Conservation (phyloP, 441 rosid genomes). For the Euphorbia schlechtendalii region DNA sequence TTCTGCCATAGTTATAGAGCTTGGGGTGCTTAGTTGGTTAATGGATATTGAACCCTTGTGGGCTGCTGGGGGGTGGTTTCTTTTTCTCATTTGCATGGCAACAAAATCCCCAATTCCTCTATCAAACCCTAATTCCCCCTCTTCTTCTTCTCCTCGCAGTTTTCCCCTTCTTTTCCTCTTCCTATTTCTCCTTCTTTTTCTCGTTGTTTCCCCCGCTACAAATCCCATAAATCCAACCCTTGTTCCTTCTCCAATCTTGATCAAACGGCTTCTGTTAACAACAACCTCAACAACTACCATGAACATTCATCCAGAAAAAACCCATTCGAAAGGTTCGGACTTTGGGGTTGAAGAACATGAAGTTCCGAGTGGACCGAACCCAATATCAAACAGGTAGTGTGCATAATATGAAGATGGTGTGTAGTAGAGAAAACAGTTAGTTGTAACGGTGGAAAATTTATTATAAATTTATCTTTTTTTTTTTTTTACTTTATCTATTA, state of each 20-base stretch:
- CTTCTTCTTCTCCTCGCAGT: conserved; percentile 28
- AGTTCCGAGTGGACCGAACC: conserved; percentile 96
- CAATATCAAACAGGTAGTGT: conserved; percentile 61
- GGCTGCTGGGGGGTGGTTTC: conserved; percentile 82
- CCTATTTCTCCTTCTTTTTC: conserved; percentile 37
- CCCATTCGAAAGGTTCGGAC: conserved; percentile 20
- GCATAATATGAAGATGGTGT: neutral
- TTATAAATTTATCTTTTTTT: conserved; percentile 25
- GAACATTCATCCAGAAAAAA: conserved; percentile 37
- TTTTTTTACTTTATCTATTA: no score
- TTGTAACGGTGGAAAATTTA: conserved; percentile 15
- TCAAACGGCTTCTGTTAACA: conserved; percentile 48
- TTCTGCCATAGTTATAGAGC: conserved; percentile 25
- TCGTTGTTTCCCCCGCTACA: conserved; percentile 29
- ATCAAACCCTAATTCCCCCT: conserved; percentile 27
- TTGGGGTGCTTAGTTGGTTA: conserved; percentile 44
- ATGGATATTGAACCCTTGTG: conserved; percentile 96
- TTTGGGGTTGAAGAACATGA: conserved; percentile 64
- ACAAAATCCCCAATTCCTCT: conserved; percentile 25
- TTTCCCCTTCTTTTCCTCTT: conserved; percentile 29
- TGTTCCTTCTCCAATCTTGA: conserved; percentile 21
- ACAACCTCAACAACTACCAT: conserved; percentile 32
- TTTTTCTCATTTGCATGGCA: conserved; percentile 70
- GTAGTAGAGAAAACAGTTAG: no score
- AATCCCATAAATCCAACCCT: conserved; percentile 18